Conservation (phyloP, 345 rosid genomes). For the Triadica sebifera region DNA sequence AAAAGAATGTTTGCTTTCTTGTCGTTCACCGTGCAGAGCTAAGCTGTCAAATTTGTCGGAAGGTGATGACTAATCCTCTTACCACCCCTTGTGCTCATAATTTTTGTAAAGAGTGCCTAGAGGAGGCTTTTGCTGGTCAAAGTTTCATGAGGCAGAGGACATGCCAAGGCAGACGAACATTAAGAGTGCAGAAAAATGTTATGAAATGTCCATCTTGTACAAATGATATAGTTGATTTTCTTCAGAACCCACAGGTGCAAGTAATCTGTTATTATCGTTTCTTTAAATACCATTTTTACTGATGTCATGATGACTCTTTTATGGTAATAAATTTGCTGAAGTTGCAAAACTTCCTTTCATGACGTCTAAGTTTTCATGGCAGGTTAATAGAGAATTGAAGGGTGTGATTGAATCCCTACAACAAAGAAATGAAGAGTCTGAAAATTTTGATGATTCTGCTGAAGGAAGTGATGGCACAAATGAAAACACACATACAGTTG, state of each 20-base stretch:
- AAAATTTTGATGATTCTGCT: neutral
- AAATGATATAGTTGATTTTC: slow-evolving; percentile 52
- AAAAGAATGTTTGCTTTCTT: neutral
- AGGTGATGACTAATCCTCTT: slow-evolving; percentile 57
- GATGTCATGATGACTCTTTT: neutral
- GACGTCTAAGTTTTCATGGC: slow-evolving; percentile 12
- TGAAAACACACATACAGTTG: neutral
- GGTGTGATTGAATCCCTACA: slow-evolving; percentile 50
- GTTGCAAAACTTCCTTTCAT: neutral
- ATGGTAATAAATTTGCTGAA: neutral
- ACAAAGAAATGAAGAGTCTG: slow-evolving; percentile 6
- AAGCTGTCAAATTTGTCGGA: slow-evolving; percentile 47
- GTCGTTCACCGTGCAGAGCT: slow-evolving; percentile 37
- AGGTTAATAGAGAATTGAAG: slow-evolving; percentile 75
- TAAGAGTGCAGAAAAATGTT: slow-evolving; percentile 53
- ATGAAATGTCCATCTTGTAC: slow-evolving; percentile 65
- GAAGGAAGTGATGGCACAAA: slow-evolving; percentile 15
- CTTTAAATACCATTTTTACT: neutral
- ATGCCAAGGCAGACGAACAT: slow-evolving; percentile 45
- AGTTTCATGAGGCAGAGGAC: slow-evolving; percentile 42
- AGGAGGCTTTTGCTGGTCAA: slow-evolving; percentile 48
- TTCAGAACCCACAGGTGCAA: slow-evolving; percentile 56
- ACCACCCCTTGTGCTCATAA: slow-evolving; percentile 76
- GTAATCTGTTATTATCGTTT: too few relatives aligned
- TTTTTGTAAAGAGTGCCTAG: slow-evolving; percentile 66